Evolutionary conservation across 306 rosid genomes (phyloP).

Genomic region (Sesbania bispinosa): DNA sequence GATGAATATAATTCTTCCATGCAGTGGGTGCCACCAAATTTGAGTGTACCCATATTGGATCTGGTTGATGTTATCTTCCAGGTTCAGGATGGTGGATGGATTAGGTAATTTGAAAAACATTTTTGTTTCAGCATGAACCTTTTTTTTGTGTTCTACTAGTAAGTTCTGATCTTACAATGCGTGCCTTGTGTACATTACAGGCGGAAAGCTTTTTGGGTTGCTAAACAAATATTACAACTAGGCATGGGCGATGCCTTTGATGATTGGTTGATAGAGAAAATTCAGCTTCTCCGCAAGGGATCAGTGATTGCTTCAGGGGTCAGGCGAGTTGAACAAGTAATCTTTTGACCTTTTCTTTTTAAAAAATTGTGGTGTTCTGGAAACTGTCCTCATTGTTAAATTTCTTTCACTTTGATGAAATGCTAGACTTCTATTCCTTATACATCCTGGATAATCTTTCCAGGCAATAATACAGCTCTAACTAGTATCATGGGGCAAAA

Average conservation of each 20-base stretch:
- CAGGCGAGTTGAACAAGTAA: conserved; percentile 81
- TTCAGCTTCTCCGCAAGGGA: conserved; percentile 89
- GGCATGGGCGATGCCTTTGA: conserved; percentile 99
- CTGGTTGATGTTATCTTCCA: conserved; percentile 93
- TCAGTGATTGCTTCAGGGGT: conserved; percentile 82
- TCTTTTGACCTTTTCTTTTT: conserved; percentile 4
- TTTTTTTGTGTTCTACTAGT: conserved; percentile 3
- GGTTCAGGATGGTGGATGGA: conserved; percentile 99
- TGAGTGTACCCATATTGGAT: conserved; percentile 82
- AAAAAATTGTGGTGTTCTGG: conserved; percentile 17
- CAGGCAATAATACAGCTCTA: conserved; percentile 1
- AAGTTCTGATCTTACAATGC: conserved; percentile 15
- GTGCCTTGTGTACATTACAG: conserved; percentile 39
- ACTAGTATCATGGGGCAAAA: conserved; percentile 1
- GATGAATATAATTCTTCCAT: conserved; percentile 31
- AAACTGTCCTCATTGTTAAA: not conserved
- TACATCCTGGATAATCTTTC: conserved; percentile 24
- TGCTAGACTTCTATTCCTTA: not conserved
- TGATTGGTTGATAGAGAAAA: conserved; percentile 93
- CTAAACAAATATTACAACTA: conserved; percentile 88
- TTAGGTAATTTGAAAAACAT: conserved; percentile 55
- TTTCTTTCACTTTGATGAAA: not conserved
- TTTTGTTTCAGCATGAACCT: not conserved
- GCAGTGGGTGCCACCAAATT: conserved; percentile 99
- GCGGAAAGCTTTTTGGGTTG: conserved; percentile 98